Evolutionary conservation across 441 rosid genomes (phyloP).

Genomic region (Daphne laureola): DNA sequence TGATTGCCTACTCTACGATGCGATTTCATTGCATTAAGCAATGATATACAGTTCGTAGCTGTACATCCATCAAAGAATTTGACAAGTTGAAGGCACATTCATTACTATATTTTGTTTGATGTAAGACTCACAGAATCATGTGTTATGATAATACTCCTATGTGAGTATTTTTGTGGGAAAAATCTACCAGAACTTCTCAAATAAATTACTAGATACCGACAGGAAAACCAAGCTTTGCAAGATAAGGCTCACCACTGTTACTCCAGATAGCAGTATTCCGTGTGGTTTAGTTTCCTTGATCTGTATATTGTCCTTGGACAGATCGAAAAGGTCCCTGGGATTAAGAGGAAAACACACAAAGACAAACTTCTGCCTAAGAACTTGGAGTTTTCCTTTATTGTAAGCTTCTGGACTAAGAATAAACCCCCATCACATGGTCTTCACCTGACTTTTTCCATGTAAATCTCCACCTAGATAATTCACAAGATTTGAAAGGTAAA

Average conservation of each 20-base stretch:
- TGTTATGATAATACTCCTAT: no score
- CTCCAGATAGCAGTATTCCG: slow-evolving; percentile 61
- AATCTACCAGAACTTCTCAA: background rate
- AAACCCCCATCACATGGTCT: slow-evolving; percentile 3
- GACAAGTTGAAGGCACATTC: no score
- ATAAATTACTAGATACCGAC: slow-evolving; percentile 1
- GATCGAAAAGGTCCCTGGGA: slow-evolving; percentile 70
- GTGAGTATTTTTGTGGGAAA: no score
- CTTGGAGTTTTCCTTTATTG: slow-evolving; percentile 1
- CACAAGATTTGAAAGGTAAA: slow-evolving; percentile 8
- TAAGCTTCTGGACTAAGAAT: slow-evolving; percentile 4
- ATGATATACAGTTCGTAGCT: no score
- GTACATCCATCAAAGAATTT: no score
- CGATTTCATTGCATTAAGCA: no score
- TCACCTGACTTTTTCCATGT: slow-evolving; percentile 92
- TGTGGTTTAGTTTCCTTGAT: slow-evolving; percentile 71
- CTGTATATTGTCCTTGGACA: slow-evolving; percentile 71
- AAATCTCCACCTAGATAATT: slow-evolving; percentile 65
- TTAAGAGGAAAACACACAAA: slow-evolving; percentile 10
- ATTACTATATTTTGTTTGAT: no score
- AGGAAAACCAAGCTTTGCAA: background rate
- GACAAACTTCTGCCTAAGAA: background rate
- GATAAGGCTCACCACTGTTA: slow-evolving; percentile 46
- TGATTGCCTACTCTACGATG: no score
- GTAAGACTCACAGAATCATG: no score